Conservation (phyloP, 2,329 filamentous ascomycete species). For the Bipolaris gigantea region DNA sequence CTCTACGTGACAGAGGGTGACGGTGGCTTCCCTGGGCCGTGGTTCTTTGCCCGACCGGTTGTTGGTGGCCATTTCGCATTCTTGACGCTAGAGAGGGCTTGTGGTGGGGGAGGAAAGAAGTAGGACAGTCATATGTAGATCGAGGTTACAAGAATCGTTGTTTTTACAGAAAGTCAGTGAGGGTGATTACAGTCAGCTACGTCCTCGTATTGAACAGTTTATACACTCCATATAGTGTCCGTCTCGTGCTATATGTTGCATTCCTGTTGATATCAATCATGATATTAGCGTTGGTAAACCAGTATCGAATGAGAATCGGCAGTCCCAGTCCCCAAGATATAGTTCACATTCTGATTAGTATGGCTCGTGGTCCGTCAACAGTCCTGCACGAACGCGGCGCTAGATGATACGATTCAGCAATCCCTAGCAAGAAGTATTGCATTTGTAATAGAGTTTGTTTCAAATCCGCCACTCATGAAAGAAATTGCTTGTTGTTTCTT, state of each 20-base stretch:
- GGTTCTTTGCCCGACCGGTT: slow-evolving; percentile 81
- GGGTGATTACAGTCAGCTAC: background rate
- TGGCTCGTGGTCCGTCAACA: background rate
- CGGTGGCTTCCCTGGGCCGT: slow-evolving; percentile 72
- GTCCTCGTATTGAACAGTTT: background rate
- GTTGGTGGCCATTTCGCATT: slow-evolving; percentile 86
- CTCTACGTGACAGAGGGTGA: slow-evolving; percentile 78
- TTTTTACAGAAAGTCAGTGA: background rate
- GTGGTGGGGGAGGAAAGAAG: slow-evolving; percentile 57
- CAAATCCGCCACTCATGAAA: background rate
- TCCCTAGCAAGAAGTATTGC: background rate
- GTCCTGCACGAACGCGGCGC: background rate
- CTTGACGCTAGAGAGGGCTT: slow-evolving; percentile 77
- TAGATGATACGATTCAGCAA: background rate
- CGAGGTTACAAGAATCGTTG: no score
- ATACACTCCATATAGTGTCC: no score
- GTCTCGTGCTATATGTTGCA: background rate
- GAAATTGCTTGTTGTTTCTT: background rate
- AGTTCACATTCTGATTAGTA: background rate
- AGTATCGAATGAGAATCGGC: background rate
- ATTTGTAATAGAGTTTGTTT: background rate
- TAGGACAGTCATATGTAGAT: background rate
- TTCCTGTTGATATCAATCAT: background rate
- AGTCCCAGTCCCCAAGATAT: background rate
- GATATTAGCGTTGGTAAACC: background rate